Conservation (phyloP, 2,329 filamentous ascomycete genomes). For the Neofusicoccum ribis region DNA sequence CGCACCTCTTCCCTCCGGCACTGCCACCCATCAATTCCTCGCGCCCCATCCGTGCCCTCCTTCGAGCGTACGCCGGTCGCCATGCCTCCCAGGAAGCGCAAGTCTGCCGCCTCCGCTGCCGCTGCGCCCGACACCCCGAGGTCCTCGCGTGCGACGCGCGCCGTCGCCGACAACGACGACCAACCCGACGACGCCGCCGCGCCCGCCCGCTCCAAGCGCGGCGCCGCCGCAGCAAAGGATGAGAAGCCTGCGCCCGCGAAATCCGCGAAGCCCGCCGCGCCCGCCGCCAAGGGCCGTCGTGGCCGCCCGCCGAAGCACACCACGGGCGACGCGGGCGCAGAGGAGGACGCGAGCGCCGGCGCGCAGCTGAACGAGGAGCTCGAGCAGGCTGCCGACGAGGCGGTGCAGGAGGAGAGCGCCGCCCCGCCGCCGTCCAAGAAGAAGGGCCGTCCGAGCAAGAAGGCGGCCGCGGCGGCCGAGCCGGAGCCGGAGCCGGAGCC, state of each 20-base stretch:
- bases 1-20: not conserved
- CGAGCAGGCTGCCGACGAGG: not conserved
- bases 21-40: not conserved
- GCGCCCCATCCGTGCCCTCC: not conserved
- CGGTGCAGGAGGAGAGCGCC: not conserved
- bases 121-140: not conserved
- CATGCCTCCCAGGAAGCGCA: conserved; percentile 22
- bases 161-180: not conserved
- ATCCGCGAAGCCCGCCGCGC: not conserved
- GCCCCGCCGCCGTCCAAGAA: not conserved
- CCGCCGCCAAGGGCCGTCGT: conserved; percentile 1
- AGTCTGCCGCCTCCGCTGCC: conserved; percentile 16
- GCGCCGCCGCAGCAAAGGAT: not conserved
- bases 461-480: not conserved
- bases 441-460: conserved; percentile 9
- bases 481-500: conserved; percentile 1
- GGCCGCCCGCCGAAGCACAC: conserved; percentile 6
- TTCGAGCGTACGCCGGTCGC: not conserved
- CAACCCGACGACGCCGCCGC: not conserved
- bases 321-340: not conserved
- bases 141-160: not conserved
- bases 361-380: conserved; percentile 10
- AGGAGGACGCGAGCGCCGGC: not conserved
- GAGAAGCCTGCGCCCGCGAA: not conserved
- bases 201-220: not conserved